phyloP scores from a whole-genome alignment of 1,284 basidiomycete genomes.

The Leccinum olivaceoglutinosum region DNA sequence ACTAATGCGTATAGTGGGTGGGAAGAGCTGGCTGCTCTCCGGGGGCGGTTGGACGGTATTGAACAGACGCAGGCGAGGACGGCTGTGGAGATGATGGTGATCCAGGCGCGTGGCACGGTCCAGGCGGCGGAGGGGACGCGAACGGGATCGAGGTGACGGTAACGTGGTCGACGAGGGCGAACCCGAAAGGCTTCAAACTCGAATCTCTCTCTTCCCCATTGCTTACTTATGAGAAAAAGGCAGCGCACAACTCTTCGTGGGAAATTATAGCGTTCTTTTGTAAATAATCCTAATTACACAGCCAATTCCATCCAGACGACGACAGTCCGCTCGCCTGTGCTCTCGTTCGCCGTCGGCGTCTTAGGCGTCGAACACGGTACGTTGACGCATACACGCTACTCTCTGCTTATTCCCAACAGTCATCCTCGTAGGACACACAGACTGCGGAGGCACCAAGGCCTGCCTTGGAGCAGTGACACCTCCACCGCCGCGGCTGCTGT shows the following conservation, averaged over 20 bases:
- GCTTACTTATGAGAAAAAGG: no score
- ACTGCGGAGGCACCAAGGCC: conserved; percentile 29
- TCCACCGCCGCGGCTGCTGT: background rate
- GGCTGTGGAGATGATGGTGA: conserved; percentile 9
- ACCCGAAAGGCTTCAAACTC: background rate
- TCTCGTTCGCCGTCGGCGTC: no score
- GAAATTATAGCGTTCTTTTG: no score
- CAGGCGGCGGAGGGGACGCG: background rate
- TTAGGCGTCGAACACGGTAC: no score
- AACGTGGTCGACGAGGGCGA: background rate
- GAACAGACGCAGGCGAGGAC: conserved; percentile 15
- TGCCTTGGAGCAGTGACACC: conserved; percentile 38
- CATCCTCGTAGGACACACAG: no score
- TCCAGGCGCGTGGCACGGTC: conserved; percentile 9
- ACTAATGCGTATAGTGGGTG: conserved; percentile 10
- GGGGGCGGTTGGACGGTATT: conserved; percentile 13
- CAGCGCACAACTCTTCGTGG: no score
- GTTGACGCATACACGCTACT: no score
- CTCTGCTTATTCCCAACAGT: no score
- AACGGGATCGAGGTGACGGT: background rate
- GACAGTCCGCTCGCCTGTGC: no score
- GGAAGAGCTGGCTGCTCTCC: conserved; percentile 14
- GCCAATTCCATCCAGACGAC: no score
- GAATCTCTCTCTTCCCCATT: no score
- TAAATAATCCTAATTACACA: no score